phyloP scores from a whole-genome alignment of 192 early-diverging fungal genomes.

The Diversispora eburnea region DNA sequence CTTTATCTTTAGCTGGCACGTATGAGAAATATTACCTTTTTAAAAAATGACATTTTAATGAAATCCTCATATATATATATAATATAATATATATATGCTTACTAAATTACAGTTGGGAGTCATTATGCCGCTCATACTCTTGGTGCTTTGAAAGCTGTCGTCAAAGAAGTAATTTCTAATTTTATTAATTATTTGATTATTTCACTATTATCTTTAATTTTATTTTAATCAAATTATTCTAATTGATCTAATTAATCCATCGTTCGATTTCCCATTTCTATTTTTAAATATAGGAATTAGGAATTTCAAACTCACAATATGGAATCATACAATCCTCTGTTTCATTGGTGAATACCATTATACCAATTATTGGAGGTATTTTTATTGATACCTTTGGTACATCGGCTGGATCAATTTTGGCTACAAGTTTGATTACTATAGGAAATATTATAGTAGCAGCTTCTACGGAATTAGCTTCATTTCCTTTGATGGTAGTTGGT shows the following conservation, averaged over 20 bases:
- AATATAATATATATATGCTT: neutral
- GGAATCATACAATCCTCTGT: conserved; percentile 67
- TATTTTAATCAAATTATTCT: neutral
- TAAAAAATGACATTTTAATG: no score
- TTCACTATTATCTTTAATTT: neutral
- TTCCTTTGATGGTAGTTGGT: conserved; percentile 55
- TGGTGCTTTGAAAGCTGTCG: conserved; percentile 62
- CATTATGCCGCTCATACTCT: conserved; percentile 70
- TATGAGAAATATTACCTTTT: no score
- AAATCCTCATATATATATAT: neutral
- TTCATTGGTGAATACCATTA: conserved; percentile 60
- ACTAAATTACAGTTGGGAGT: conserved; percentile 51
- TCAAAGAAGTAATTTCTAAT: conserved; percentile 50
- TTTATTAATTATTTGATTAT: neutral
- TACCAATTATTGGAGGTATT: conserved; percentile 60
- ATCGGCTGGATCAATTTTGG: conserved; percentile 53
- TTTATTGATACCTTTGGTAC: conserved; percentile 68
- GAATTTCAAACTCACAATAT: conserved; percentile 63
- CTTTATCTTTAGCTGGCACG: conserved; percentile 59
- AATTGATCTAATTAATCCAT: neutral
- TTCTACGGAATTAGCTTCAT: conserved; percentile 51
- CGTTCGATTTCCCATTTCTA: neutral
- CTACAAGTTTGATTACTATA: conserved; percentile 54
- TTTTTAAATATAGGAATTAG: conserved; percentile 47
- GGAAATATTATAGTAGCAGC: conserved; percentile 60